Conservation (phyloP, 495 filamentous ascomycete species). For the Parachaetomium inaequale region DNA sequence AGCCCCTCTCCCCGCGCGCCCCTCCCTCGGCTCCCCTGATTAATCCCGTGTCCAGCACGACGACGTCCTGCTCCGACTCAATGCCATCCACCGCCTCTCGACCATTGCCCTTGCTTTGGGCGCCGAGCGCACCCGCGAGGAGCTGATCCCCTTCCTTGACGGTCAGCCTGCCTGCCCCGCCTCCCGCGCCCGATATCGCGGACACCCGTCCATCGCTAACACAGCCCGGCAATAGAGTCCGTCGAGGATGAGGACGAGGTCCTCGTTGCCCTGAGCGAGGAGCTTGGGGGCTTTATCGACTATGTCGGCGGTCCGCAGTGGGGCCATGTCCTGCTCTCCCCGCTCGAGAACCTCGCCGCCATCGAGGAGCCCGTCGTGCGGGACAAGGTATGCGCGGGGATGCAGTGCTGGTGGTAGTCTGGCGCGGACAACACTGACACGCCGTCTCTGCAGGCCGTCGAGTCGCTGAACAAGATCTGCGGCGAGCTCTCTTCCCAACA, state of each 20-base stretch:
- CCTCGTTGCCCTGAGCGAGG: constrained; percentile 91
- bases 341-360: constrained; percentile 93
- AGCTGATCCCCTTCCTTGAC: constrained; percentile 97
- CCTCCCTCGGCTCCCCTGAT: not conserved
- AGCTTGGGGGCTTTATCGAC: constrained; percentile 93
- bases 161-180: constrained; percentile 53
- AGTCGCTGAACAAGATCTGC: constrained; percentile 99
- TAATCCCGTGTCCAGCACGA: constrained; percentile 68
- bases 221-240: constrained; percentile 61
- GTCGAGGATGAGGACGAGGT: constrained; percentile 99
- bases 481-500: constrained; percentile 82
- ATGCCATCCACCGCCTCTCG: constrained; percentile 95
- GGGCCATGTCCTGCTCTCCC: constrained; percentile 94
- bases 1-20: not conserved
- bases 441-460: constrained; percentile 68
- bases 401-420: not conserved
- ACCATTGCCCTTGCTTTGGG: constrained; percentile 96
- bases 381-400: constrained; percentile 69
- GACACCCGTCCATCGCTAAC: constrained; percentile 19
- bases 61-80: constrained; percentile 93
- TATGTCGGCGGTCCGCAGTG: constrained; percentile 93
- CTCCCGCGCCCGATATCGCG: not conserved
- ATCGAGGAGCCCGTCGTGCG: constrained; percentile 97
- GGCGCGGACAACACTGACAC: constrained; percentile 21
- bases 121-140: constrained; percentile 90